These are phyloP conservation scores for Penicillium occitanis DNA, from an alignment of 2,329 filamentous ascomycete genomes.

Conservation along the genomic window DNA sequence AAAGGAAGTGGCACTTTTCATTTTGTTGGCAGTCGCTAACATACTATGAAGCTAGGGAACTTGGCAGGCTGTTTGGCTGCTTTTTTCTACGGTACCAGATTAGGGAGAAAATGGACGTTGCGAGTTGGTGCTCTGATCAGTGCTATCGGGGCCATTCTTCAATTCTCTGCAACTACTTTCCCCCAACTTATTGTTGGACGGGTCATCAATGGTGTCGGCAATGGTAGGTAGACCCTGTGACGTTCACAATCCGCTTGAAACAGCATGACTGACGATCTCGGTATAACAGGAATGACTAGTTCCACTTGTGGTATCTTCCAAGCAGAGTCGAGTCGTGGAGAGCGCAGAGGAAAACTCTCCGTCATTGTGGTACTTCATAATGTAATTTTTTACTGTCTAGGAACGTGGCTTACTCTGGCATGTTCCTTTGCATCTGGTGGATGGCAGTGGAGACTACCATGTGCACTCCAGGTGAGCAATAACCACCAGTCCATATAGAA, in stretches of 20 bases:
- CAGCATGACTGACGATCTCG: not conserved
- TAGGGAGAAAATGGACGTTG: constrained; percentile 28
- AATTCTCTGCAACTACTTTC: constrained; percentile 27
- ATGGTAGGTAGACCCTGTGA: constrained; percentile 54
- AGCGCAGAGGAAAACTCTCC: constrained; percentile 56
- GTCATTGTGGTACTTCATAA: constrained; percentile 49
- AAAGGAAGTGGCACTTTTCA: not conserved
- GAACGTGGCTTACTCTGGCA: constrained; percentile 40
- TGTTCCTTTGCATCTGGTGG: constrained; percentile 27
- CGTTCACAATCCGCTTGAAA: constrained; percentile 27
- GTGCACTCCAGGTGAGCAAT: constrained; percentile 52
- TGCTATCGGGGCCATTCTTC: not conserved
- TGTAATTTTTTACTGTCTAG: constrained; percentile 28
- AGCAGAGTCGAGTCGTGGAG: constrained; percentile 45
- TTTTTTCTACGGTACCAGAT: constrained; percentile 23
- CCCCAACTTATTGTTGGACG: constrained; percentile 54
- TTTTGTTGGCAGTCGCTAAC: not conserved
- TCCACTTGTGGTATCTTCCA: not conserved
- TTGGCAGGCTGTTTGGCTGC: constrained; percentile 26
- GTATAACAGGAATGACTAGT: not conserved
- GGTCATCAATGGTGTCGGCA: constrained; percentile 54
- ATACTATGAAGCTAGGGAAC: constrained; percentile 21
- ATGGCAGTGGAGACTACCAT: constrained; percentile 27
- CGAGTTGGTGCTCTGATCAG: constrained; percentile 20
- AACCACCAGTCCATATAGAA: constrained; percentile 27